Evolutionary conservation across 2,329 filamentous ascomycete species (phyloP), one percentile per base, ranked within the genome.

Genomic region (Amauroascus niger): DNA sequence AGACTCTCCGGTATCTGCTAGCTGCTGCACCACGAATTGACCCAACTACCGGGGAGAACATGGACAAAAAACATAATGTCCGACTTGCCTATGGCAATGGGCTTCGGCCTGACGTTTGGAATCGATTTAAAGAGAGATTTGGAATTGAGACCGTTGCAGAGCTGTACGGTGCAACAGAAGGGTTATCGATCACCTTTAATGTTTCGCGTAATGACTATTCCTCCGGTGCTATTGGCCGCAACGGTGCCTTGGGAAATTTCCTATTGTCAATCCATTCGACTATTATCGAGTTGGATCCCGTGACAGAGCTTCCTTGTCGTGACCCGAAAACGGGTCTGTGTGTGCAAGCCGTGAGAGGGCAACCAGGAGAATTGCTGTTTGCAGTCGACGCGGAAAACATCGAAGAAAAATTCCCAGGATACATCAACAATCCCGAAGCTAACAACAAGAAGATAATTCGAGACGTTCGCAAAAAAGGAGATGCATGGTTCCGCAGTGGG

Each of bases 401-500:
- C 47, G 69, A 74, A 32, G 74, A 75, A 30, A 79, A 78, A 11
- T 95, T 89, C 71, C 86, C 89, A 64, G 89, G 89, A 1, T 95
- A 95, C 69, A 88, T 84, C 68, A 81, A 82, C 55, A 88, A 94
- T 65, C 67, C 76, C 13, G 76, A 78, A 30, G 87, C 88, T 0
- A 87, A 84, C 0, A 72, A 81, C 37, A 76, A 79, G 59, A 95
- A 95, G 70, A 78, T 95, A 45, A 67, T 93, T 57, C 79, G 84
- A 3, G 74, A 85, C 61, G 86, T 93, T 1, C 80, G 93, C 58
- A 73, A 70, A 55, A 84, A 84, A 63, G 88, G 86, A 13, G 89
- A 95, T 63, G 83, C 81, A 0, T 95, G 82, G 76, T 94, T 89
- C 74, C 81, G 88, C 22, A 85, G 87, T 0, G 89, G 89, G n/a